A percentile compares a stretch with the other conserved stretches of the same genome.
These are phyloP conservation scores for Fusarium tuaranense DNA, from an alignment of 2,329 filamentous ascomycete genomes.

Conservation along the genomic window DNA sequence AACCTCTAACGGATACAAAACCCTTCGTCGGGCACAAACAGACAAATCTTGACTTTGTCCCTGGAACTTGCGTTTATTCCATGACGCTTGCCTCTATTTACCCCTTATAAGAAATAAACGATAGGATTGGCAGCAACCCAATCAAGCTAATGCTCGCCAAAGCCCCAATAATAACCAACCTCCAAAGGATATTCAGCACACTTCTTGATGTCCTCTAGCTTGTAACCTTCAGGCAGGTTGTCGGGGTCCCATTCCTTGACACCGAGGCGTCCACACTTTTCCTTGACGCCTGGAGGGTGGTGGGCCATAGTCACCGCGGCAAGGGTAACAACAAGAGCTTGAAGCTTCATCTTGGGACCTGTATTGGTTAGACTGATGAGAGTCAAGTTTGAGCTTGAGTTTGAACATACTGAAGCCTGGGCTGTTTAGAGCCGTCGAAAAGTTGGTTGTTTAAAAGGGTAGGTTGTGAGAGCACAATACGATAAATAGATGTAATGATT, in stretches of 20 bases:
- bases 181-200: conserved; percentile 28
- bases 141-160: conserved; percentile 20
- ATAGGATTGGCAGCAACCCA: conserved; percentile 25
- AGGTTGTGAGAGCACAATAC: not conserved
- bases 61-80: not conserved
- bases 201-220: conserved; percentile 10
- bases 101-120: not conserved
- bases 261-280: conserved; percentile 27
- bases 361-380: not conserved
- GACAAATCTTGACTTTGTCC: not conserved
- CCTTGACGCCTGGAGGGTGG: conserved; percentile 6
- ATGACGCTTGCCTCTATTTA: no score
- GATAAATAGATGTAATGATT: not conserved
- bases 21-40: not conserved
- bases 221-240: conserved; percentile 11
- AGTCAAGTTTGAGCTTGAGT: not conserved
- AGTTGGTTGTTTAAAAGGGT: not conserved
- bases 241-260: conserved; percentile 31
- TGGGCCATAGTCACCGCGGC: not conserved
- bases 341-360: not conserved
- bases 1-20: not conserved
- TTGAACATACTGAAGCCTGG: not conserved
- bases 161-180: conserved; percentile 30
- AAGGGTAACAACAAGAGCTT: not conserved
- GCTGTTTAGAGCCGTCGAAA: not conserved